Evolutionary conservation across 2,329 filamentous ascomycete species (phyloP).

Genomic region (Exophiala alcalophila): DNA sequence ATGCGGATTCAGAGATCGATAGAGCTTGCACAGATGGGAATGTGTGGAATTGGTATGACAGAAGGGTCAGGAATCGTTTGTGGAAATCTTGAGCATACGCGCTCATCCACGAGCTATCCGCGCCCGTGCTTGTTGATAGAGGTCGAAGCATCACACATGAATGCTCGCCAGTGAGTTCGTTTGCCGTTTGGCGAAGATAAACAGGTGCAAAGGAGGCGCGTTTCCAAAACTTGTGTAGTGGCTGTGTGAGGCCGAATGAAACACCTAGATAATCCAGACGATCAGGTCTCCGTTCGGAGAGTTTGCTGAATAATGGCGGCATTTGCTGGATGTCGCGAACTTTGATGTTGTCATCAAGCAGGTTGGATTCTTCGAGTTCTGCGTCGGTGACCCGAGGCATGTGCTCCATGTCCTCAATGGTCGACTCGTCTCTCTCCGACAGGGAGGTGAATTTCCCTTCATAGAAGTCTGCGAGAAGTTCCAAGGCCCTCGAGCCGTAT

Average conservation of each 20-base stretch:
- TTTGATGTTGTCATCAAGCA: constrained; percentile 83
- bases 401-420: constrained; percentile 48
- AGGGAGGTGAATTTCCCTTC: constrained; percentile 87
- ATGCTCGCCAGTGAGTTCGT: constrained; percentile 94
- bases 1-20: constrained; percentile 83
- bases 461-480: constrained; percentile 88
- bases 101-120: constrained; percentile 79
- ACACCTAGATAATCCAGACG: constrained; percentile 90
- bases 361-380: constrained; percentile 70
- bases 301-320: constrained; percentile 86
- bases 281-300: constrained; percentile 77
- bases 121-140: constrained; percentile 53
- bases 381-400: constrained; percentile 78
- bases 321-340: constrained; percentile 87
- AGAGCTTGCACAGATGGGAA: constrained; percentile 78
- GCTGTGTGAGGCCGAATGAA: constrained; percentile 83
- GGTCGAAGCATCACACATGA: constrained; percentile 96
- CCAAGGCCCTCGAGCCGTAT: constrained; percentile 83
- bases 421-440: constrained; percentile 60
- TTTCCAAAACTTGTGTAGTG: constrained; percentile 97
- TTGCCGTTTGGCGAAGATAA: constrained; percentile 90
- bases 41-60: constrained; percentile 87
- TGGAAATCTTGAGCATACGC: constrained; percentile 94
- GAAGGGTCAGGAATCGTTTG: constrained; percentile 80
- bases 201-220: constrained; percentile 80